Conservation (phyloP, 2,329 filamentous ascomycete species). For the Didymella pinodella region DNA sequence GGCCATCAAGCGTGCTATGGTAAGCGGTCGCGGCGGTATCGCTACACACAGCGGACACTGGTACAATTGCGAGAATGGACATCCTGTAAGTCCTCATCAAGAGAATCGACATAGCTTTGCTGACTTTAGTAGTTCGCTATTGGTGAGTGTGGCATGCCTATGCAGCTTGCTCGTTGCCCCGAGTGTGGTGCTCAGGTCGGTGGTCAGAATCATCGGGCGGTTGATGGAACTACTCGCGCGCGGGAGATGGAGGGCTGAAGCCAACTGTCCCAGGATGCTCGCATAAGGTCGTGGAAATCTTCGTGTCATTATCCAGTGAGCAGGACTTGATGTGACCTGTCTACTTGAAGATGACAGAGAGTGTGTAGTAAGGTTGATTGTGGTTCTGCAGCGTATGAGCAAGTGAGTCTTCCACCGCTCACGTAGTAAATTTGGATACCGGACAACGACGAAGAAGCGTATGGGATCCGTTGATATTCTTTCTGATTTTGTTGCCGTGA, state of each 20-base stretch:
- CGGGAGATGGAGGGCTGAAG: conserved; percentile 56
- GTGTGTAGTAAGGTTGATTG: too few species aligned
- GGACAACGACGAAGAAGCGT: too few species aligned
- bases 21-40: conserved; percentile 52
- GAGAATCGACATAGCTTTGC: background rate
- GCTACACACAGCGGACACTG: conserved; percentile 63
- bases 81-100: conserved; percentile 52
- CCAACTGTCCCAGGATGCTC: too few species aligned
- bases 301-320: background rate
- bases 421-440: too few species aligned
- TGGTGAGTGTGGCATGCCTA: conserved; percentile 72
- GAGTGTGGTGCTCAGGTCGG: conserved; percentile 66
- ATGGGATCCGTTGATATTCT: too few species aligned
- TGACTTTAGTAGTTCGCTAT: conserved; percentile 59
- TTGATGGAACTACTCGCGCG: conserved; percentile 61
- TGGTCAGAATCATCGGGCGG: conserved; percentile 60
- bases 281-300: background rate
- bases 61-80: conserved; percentile 66
- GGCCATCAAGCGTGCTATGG: conserved; percentile 59
- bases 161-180: conserved; percentile 68
- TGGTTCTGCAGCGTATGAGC: too few species aligned
- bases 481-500: too few species aligned
- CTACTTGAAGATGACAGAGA: too few species aligned
- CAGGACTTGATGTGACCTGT: too few species aligned
- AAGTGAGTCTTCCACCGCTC: too few species aligned